These are phyloP conservation scores for Ophiostoma ips DNA, from an alignment of 2,329 filamentous ascomycete genomes.

Conservation along the genomic window DNA sequence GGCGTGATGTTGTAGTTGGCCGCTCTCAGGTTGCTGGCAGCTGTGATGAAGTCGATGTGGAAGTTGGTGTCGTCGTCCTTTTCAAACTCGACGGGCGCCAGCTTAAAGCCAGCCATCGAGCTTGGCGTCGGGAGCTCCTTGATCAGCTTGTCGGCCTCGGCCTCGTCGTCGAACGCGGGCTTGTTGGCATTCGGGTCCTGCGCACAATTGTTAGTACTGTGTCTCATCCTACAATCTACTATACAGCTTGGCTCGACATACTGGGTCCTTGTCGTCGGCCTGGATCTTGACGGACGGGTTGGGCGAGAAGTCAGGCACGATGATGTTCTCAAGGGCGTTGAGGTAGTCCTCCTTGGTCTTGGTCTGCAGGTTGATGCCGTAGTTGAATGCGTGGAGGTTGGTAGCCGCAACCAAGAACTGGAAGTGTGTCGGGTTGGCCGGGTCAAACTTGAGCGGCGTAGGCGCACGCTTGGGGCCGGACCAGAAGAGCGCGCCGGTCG, in stretches of 20 bases:
- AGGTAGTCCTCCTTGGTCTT: constrained; percentile 58
- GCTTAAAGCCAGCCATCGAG: constrained; percentile 72
- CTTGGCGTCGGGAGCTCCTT: constrained; percentile 64
- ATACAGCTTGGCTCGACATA: constrained; percentile 26
- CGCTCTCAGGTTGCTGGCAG: constrained; percentile 87
- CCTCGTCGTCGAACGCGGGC: constrained; percentile 49
- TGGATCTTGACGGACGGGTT: constrained; percentile 91
- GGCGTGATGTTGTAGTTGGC: constrained; percentile 95
- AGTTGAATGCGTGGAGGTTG: constrained; percentile 94
- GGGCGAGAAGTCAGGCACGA: constrained; percentile 87
- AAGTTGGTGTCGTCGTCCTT: constrained; percentile 97
- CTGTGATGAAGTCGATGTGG: constrained; percentile 98
- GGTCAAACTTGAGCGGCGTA: constrained; percentile 77
- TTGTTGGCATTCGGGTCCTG: constrained; percentile 58
- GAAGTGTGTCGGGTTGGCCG: constrained; percentile 72
- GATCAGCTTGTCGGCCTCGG: constrained; percentile 61
- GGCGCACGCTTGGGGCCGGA: constrained; percentile 96
- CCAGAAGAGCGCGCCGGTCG: constrained; percentile 86
- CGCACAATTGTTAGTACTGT: constrained; percentile 19
- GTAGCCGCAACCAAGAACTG: constrained; percentile 78
- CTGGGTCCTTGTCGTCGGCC: constrained; percentile 74
- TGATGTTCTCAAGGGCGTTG: constrained; percentile 78
- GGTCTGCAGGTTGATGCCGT: constrained; percentile 79
- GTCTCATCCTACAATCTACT: background rate
- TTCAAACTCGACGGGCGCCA: constrained; percentile 85